Base-by-base conservation (phyloP, 805 yeast genomes). In the Ogataea angusta region DNA sequence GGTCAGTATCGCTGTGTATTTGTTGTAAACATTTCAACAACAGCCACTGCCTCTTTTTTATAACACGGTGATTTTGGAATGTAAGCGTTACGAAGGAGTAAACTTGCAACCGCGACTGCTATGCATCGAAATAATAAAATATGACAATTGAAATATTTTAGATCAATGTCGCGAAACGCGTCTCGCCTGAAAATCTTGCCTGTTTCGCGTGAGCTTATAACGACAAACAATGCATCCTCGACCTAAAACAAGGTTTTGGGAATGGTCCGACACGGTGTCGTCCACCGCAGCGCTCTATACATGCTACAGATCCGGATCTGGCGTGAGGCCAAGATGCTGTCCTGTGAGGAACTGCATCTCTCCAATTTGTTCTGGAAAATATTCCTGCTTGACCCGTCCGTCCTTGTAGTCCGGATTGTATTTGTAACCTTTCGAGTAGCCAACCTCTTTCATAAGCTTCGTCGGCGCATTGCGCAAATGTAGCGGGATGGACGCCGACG, bases 391-490 rank as follows among this genome's bases (percentile, higher is more conserved):
- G 5, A 85, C 93, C 38, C 67, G 59, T 0, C 98, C 98, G 42
- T 80, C 77, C 33, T 66, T 65, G 59, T 59, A 95, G 48, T 78
- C 73, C 0, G 99, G 99, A 52, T 89, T 89, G 62, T 93, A 95
- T 60, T 88, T 87, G 65, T 93, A 93, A 12, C 80, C 82, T 39
- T 82, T 76, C 13, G 85, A 83, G 59, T 90, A 91, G 0, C 95
- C 98, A 45, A 89, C 55, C 37, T 88, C 95, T 42, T 79, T 74
- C 99, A 93, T 93, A 34, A 93, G 69, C 52, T 70, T 72, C 0
- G 99, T 95, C 2, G 99, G 99, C 0, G 99, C 98, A 60, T 93
- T 95, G 49, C 98, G 73, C 26, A 93, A 68, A 62, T 93, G 98
- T 54, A 82, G 51, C 0, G 95, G 95, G 1, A 84, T 79, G 2